phyloP scores from a whole-genome alignment of 2,329 filamentous ascomycete genomes.

The Neodidymelliopsis sp. region DNA sequence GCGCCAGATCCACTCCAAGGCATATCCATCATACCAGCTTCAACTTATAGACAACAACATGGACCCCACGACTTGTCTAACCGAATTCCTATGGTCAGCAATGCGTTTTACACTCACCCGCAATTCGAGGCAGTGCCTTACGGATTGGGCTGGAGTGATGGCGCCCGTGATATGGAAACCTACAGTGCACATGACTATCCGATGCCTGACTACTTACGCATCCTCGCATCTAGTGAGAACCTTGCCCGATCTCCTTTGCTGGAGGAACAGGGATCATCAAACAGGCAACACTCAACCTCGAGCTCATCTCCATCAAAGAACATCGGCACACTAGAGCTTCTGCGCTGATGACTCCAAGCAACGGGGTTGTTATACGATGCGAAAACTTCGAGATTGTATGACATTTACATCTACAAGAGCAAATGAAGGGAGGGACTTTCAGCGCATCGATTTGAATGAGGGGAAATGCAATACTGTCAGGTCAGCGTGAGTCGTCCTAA shows the following conservation, averaged over 20 bases:
- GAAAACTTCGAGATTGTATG: too few species aligned
- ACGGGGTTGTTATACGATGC: too few species aligned
- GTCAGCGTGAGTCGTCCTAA: too few species aligned
- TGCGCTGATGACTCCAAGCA: background rate
- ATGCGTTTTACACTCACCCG: conserved; percentile 15
- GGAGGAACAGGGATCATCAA: background rate
- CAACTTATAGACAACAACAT: conserved; percentile 15
- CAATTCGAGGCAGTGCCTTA: conserved; percentile 16
- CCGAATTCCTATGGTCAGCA: conserved; percentile 10
- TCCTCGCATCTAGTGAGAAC: conserved; percentile 15
- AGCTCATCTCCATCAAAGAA: background rate
- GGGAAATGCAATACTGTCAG: too few species aligned
- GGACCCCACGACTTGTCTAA: background rate
- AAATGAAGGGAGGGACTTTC: too few species aligned
- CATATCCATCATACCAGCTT: conserved; percentile 25
- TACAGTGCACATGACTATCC: background rate
- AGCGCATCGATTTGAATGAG: too few species aligned
- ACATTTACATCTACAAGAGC: too few species aligned
- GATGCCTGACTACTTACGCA: conserved; percentile 9
- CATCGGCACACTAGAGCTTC: background rate
- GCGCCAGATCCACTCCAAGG: conserved; percentile 6
- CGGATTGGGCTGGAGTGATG: conserved; percentile 24
- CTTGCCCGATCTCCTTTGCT: conserved; percentile 4
- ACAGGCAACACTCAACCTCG: background rate
- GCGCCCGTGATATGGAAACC: background rate